These are phyloP conservation scores for Pisolithus thermaeus DNA, from an alignment of 1,284 basidiomycete species.

Conservation along the genomic window DNA sequence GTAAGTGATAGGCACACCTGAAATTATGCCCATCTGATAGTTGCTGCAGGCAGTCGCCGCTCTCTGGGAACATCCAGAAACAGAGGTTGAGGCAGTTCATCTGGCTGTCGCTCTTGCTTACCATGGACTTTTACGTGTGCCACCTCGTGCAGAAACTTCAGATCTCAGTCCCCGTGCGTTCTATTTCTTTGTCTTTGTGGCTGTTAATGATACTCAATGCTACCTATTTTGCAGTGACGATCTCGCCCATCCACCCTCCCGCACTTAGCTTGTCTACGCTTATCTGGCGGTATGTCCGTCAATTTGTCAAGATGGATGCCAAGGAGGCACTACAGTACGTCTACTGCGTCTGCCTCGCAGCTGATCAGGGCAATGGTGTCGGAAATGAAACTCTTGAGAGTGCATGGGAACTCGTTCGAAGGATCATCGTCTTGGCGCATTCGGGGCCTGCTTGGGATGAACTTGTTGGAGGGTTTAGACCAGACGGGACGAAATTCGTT, in stretches of 20 bases:
- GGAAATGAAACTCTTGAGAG: slow-evolving; percentile 82
- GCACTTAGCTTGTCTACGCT: slow-evolving; percentile 81
- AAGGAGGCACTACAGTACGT: slow-evolving; percentile 95
- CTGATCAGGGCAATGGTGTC: slow-evolving; percentile 65
- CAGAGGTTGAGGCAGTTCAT: slow-evolving; percentile 93
- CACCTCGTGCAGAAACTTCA: slow-evolving; percentile 71
- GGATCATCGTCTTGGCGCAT: slow-evolving; percentile 85
- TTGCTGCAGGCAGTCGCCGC: slow-evolving; percentile 78
- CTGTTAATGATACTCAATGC: slow-evolving; percentile 1
- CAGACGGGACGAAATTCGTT: slow-evolving; percentile 86
- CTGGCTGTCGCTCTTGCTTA: slow-evolving; percentile 90
- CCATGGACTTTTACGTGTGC: slow-evolving; percentile 87
- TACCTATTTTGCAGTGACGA: slow-evolving; percentile 43
- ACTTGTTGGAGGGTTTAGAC: slow-evolving; percentile 85
- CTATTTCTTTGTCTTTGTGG: neutral
- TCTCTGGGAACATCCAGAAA: slow-evolving; percentile 83
- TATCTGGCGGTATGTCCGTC: slow-evolving; percentile 89
- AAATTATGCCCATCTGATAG: neutral
- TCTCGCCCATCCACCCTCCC: slow-evolving; percentile 57
- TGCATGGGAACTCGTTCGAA: slow-evolving; percentile 83
- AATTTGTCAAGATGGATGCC: slow-evolving; percentile 88
- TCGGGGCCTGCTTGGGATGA: slow-evolving; percentile 83
- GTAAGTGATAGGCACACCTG: slow-evolving; percentile 39
- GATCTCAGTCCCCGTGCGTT: slow-evolving; percentile 77
- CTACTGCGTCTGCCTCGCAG: slow-evolving; percentile 80